phyloP scores from a whole-genome alignment of 2,329 filamentous ascomycete species.

The Ceratocystis cubensis region DNA sequence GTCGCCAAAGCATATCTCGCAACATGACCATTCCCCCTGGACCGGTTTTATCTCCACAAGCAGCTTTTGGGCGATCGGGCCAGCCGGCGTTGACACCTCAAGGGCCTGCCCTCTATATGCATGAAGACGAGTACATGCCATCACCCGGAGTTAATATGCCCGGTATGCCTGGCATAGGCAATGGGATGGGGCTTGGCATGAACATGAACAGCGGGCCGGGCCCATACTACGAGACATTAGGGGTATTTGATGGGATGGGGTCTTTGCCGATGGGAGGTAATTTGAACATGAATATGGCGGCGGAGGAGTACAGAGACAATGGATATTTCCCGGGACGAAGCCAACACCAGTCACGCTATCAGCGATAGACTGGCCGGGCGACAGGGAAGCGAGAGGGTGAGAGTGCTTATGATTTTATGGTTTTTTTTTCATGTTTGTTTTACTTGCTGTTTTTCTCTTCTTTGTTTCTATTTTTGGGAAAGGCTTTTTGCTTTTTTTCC shows the following conservation, averaged over 20 bases:
- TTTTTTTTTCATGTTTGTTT: neutral
- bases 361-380: neutral
- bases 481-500: neutral
- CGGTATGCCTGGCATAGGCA: neutral
- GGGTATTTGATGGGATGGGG: constrained; percentile 1
- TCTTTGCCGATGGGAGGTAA: constrained; percentile 4
- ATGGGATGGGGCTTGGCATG: constrained; percentile 9
- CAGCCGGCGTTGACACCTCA: neutral
- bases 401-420: neutral
- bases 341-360: constrained; percentile 3
- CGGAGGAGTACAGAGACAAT: constrained; percentile 7
- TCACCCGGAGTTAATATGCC: neutral
- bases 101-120: neutral
- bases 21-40: constrained; percentile 9
- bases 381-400: neutral
- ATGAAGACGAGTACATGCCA: constrained; percentile 6
- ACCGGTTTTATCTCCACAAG: constrained; percentile 8
- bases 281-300: constrained; percentile 11
- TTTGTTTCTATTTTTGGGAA: neutral
- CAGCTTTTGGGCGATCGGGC: neutral
- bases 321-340: constrained; percentile 6
- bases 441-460: neutral
- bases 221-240: constrained; percentile 5
- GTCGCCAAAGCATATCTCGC: constrained; percentile 18
- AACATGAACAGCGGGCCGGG: constrained; percentile 11